Conservation (phyloP, 371 early-diverging fungal genomes). For the Synchytrium microbalum region DNA sequence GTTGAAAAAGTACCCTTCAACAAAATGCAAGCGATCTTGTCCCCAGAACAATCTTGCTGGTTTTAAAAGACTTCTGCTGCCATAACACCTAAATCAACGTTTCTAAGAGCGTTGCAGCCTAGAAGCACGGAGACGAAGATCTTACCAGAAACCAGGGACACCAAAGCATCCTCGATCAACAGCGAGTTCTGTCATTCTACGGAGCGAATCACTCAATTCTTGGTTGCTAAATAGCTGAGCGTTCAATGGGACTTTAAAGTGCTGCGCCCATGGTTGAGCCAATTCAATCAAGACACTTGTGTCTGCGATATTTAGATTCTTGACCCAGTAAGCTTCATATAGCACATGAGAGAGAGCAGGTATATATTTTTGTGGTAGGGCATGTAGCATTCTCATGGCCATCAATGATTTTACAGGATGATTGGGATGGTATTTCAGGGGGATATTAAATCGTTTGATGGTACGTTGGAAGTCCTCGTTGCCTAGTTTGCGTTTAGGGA, state of each 20-base stretch:
- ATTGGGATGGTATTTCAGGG: slow-evolving; percentile 14
- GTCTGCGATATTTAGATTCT: slow-evolving; percentile 17
- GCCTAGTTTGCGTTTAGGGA: slow-evolving; percentile 3
- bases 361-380: slow-evolving; percentile 4
- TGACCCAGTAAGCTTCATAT: slow-evolving; percentile 24
- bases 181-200: slow-evolving; percentile 6
- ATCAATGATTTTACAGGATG: slow-evolving; percentile 20
- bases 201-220: slow-evolving; percentile 2
- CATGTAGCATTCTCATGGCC: slow-evolving; percentile 15
- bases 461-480: slow-evolving; percentile 13
- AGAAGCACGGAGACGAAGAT: neutral
- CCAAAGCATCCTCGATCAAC: slow-evolving; percentile 21
- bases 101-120: neutral
- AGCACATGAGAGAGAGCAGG: slow-evolving; percentile 15
- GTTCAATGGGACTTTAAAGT: neutral
- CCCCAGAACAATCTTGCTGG: slow-evolving; percentile 17
- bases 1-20: slow-evolving; percentile 11
- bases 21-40: slow-evolving; percentile 26
- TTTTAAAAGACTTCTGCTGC: neutral
- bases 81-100: neutral
- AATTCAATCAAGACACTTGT: slow-evolving; percentile 11
- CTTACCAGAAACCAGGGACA: slow-evolving; percentile 19
- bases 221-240: neutral
- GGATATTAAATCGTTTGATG: slow-evolving; percentile 1
- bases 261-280: slow-evolving; percentile 2